Percentiles rank a stretch among this genome's conserved stretches.
Conservation (phyloP, 2,329 filamentous ascomycete species). For the Fusarium zealandicum region DNA sequence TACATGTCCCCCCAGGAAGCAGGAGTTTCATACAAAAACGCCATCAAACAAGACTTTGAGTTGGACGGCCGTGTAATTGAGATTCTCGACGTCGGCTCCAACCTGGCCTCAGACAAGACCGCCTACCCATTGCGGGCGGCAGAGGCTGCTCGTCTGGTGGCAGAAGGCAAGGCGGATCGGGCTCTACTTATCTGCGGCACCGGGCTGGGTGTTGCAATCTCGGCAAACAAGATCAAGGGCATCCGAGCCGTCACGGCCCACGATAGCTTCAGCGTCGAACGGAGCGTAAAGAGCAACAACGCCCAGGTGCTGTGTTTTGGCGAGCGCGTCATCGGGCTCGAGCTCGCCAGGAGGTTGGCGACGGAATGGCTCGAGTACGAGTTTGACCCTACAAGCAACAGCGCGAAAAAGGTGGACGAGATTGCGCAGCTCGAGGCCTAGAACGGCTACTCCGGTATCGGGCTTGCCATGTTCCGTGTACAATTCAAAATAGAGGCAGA, state of each 20-base stretch:
- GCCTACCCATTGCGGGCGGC: slow-evolving; percentile 83
- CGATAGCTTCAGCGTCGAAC: slow-evolving; percentile 84
- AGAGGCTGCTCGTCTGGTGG: slow-evolving; percentile 70
- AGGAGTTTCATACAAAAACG: slow-evolving; percentile 79
- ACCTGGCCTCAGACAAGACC: slow-evolving; percentile 72
- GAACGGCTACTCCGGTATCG: too few relatives aligned
- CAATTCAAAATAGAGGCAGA: background rate
- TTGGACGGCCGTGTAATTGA: slow-evolving; percentile 70
- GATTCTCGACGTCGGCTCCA: slow-evolving; percentile 78
- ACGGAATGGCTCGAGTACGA: slow-evolving; percentile 85
- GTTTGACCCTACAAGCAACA: slow-evolving; percentile 69
- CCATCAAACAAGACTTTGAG: slow-evolving; percentile 76
- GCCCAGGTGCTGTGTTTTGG: slow-evolving; percentile 89
- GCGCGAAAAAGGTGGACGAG: slow-evolving; percentile 54
- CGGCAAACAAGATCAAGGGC: slow-evolving; percentile 87
- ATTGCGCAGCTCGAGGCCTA: slow-evolving; percentile 50
- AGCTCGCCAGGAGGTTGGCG: slow-evolving; percentile 78
- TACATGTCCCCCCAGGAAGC: slow-evolving; percentile 60
- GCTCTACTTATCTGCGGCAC: slow-evolving; percentile 86
- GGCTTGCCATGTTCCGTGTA: background rate
- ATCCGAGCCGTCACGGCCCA: slow-evolving; percentile 89
- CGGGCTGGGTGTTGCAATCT: slow-evolving; percentile 84
- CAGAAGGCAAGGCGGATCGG: slow-evolving; percentile 72
- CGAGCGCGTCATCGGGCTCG: slow-evolving; percentile 81
- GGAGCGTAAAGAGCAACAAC: slow-evolving; percentile 82